phyloP scores from a whole-genome alignment of 2,329 filamentous ascomycete genomes.

The Claviceps pazoutovae region DNA sequence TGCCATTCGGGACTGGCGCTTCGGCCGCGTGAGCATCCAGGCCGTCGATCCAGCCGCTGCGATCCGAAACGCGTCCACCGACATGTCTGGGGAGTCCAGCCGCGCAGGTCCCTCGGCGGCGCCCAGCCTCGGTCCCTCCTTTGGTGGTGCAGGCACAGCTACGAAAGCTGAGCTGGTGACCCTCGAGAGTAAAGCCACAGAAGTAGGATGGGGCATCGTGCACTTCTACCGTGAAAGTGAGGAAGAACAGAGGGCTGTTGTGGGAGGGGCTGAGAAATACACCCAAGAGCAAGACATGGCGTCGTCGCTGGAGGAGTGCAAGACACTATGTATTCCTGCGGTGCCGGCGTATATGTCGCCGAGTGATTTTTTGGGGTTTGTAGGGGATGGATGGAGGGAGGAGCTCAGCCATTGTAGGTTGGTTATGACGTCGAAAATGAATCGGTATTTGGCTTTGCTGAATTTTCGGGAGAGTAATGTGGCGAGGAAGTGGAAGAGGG shows the following conservation, averaged over 20 bases:
- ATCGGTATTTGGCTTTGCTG: constrained; percentile 89
- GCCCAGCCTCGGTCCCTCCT: constrained; percentile 38
- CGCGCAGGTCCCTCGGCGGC: constrained; percentile 34
- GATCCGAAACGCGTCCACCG: constrained; percentile 6
- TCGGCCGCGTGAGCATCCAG: constrained; percentile 64
- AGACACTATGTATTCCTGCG: constrained; percentile 81
- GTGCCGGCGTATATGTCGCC: constrained; percentile 90
- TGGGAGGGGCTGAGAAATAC: constrained; percentile 10
- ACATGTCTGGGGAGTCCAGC: constrained; percentile 23
- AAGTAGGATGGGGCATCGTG: constrained; percentile 82
- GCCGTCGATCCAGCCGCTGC: constrained; percentile 53
- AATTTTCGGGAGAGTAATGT: constrained; percentile 69
- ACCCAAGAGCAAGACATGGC: constrained; percentile 14
- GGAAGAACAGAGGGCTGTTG: constrained; percentile 49
- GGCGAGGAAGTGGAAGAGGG: constrained; percentile 66
- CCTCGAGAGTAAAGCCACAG: constrained; percentile 56
- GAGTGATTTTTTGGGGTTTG: constrained; percentile 78
- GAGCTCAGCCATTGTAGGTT: constrained; percentile 89
- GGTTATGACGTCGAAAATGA: constrained; percentile 77
- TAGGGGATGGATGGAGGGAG: constrained; percentile 74
- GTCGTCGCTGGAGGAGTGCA: constrained; percentile 48
- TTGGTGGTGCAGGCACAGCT: constrained; percentile 50
- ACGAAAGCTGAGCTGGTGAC: constrained; percentile 73
- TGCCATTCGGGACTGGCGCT: constrained; percentile 60
- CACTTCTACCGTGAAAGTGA: constrained; percentile 82